Evolutionary conservation across 768 basidiomycete genomes (phyloP).

Genomic region (Holtermannia corniformis): DNA sequence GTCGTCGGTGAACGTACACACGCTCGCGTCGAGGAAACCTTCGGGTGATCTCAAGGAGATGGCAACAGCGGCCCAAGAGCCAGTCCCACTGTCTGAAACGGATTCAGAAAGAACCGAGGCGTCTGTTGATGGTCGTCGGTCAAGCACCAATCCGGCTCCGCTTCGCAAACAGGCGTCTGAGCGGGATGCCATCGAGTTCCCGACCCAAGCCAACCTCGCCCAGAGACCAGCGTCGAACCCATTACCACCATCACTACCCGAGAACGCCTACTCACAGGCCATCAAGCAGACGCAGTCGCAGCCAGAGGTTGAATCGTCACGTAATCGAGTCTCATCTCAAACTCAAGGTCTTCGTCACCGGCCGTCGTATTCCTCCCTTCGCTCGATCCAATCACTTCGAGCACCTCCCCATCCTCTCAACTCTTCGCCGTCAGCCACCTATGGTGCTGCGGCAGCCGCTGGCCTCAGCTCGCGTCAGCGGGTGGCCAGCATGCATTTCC

Average conservation of each 20-base stretch:
- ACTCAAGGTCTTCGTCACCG: slow-evolving; percentile 18
- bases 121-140: background rate
- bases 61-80: background rate
- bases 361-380: slow-evolving; percentile 29
- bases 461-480: slow-evolving; percentile 2
- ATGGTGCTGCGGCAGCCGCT: background rate
- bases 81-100: too few relatives aligned
- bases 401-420: slow-evolving; percentile 36
- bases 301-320: slow-evolving; percentile 13
- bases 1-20: background rate
- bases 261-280: background rate
- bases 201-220: background rate
- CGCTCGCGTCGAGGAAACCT: background rate
- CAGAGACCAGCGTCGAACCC: slow-evolving; percentile 19
- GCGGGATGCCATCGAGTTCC: background rate
- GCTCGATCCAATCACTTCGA: slow-evolving; percentile 32
- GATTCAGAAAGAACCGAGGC: background rate
- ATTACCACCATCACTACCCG: slow-evolving; percentile 12
- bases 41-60: background rate
- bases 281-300: background rate
- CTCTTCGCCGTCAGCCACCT: slow-evolving; percentile 10
- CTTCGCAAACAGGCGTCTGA: background rate
- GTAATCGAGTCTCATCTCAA: slow-evolving; percentile 4
- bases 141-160: background rate
- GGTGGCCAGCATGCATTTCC: slow-evolving; percentile 25